Percentiles rank a stretch among this genome's conserved stretches.
phyloP scores from a whole-genome alignment of 1,284 basidiomycete species.

The Coniferiporia sulphurascens region DNA sequence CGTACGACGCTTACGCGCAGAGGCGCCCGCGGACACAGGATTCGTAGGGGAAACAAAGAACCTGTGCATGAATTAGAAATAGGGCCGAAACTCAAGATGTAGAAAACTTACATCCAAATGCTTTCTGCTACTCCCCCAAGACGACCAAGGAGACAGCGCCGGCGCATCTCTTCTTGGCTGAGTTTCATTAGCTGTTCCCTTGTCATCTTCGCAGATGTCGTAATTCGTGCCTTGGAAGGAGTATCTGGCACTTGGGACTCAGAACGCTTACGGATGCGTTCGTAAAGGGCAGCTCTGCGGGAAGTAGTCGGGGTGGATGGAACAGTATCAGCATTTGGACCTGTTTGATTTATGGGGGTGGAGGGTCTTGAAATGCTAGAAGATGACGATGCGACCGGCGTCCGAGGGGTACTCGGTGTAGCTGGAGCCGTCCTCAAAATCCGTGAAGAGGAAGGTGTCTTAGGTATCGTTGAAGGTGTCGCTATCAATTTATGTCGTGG shows the following conservation, averaged over 20 bases:
- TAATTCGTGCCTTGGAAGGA: constrained; percentile 51
- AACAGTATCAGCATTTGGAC: constrained; percentile 45
- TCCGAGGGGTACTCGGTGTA: constrained; percentile 47
- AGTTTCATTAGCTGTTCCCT: constrained; percentile 65
- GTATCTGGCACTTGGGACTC: constrained; percentile 50
- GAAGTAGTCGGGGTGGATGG: constrained; percentile 67
- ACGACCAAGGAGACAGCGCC: constrained; percentile 69
- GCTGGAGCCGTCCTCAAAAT: constrained; percentile 28
- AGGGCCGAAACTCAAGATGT: constrained; percentile 1
- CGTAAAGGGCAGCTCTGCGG: constrained; percentile 70
- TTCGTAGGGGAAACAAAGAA: constrained; percentile 57
- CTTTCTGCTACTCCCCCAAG: constrained; percentile 75
- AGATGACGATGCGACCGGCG: constrained; percentile 29
- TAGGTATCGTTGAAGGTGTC: constrained; percentile 34
- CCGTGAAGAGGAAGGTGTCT: constrained; percentile 31
- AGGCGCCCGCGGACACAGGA: constrained; percentile 35
- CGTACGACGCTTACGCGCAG: constrained; percentile 63
- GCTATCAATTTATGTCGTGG: constrained; percentile 13
- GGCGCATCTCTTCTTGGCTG: constrained; percentile 68
- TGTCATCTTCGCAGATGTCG: constrained; percentile 40
- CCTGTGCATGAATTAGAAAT: constrained; percentile 34
- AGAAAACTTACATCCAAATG: constrained; percentile 68
- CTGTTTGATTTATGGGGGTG: constrained; percentile 61
- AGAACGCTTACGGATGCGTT: constrained; percentile 59
- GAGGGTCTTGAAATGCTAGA: constrained; percentile 44